Conservation (phyloP, 2,329 filamentous ascomycete genomes). For the Colletotrichum euphorbiae region DNA sequence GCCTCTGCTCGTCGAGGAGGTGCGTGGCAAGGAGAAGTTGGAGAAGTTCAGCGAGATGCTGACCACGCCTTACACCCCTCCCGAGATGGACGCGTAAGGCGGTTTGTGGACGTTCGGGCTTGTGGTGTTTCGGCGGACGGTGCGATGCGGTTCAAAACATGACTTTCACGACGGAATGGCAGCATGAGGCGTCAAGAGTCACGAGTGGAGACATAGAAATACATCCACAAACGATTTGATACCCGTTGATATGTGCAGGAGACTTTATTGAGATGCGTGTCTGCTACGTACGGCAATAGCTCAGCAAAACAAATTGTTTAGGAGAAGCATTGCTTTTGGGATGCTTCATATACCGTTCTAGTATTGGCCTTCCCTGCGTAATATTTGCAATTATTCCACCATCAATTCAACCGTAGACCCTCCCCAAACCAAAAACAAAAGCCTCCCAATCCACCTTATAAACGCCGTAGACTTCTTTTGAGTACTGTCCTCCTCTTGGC, state of each 20-base stretch:
- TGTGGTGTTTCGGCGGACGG: background rate
- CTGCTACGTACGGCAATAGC: conserved; percentile 17
- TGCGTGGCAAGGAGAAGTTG: conserved; percentile 92
- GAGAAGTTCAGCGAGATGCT: conserved; percentile 92
- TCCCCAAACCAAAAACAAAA: conserved; percentile 1
- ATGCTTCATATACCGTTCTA: conserved; percentile 1
- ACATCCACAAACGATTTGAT: conserved; percentile 40
- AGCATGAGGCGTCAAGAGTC: conserved; percentile 32
- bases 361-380: background rate
- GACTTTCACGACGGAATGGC: conserved; percentile 30
- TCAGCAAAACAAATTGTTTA: conserved; percentile 4
- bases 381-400: too few species aligned
- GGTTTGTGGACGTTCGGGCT: background rate
- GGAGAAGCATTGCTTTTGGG: background rate
- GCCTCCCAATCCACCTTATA: conserved; percentile 1
- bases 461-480: conserved; percentile 26
- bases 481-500: conserved; percentile 26
- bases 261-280: conserved; percentile 32
- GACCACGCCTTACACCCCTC: conserved; percentile 79
- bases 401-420: background rate
- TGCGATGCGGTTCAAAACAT: conserved; percentile 9
- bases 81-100: conserved; percentile 50
- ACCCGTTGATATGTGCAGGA: conserved; percentile 37
- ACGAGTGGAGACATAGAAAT: conserved; percentile 34
- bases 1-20: conserved; percentile 95